A percentile compares a stretch with the other conserved stretches of the same genome.
Conservation (phyloP, 345 rosid species). For the Garcia nutans region DNA sequence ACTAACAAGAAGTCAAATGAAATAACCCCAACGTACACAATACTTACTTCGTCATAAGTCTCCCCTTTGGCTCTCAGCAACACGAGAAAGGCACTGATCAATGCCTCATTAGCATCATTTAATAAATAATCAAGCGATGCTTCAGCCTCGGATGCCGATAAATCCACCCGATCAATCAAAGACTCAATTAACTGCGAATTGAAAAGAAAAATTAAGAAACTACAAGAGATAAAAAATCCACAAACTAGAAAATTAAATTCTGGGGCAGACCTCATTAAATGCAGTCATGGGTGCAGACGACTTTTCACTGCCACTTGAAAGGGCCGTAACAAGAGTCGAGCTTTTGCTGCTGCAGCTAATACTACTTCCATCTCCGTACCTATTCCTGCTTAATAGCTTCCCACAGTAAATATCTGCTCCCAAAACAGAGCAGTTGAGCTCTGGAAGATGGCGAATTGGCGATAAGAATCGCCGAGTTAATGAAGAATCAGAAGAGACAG, state of each 20-base stretch:
- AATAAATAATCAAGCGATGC: slow-evolving; percentile 63
- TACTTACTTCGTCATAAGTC: slow-evolving; percentile 77
- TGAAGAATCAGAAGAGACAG: not conserved
- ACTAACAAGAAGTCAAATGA: not conserved
- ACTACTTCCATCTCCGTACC: not conserved
- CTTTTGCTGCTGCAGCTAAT: slow-evolving; percentile 4
- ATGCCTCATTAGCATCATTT: slow-evolving; percentile 55
- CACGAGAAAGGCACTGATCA: slow-evolving; percentile 87
- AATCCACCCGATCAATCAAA: slow-evolving; percentile 61
- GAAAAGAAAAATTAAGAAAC: not conserved
- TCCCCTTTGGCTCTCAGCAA: slow-evolving; percentile 94
- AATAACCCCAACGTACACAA: not conserved
- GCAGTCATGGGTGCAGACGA: slow-evolving; percentile 30
- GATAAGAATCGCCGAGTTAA: not conserved
- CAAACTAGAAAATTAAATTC: not conserved
- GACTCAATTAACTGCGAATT: slow-evolving; percentile 55
- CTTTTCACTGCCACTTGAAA: slow-evolving; percentile 34
- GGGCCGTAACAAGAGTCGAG: slow-evolving; percentile 21
- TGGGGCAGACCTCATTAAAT: slow-evolving; percentile 44
- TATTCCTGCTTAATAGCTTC: not conserved
- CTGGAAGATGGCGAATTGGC: not conserved
- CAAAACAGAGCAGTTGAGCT: not conserved
- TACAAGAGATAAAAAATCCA: not conserved
- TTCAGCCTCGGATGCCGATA: slow-evolving; percentile 76
- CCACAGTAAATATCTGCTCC: not conserved